Evolutionary conservation across 1,139 yeast genomes (phyloP), one percentile per base, ranked within the genome.

Genomic region (Ogataea hybrid): DNA sequence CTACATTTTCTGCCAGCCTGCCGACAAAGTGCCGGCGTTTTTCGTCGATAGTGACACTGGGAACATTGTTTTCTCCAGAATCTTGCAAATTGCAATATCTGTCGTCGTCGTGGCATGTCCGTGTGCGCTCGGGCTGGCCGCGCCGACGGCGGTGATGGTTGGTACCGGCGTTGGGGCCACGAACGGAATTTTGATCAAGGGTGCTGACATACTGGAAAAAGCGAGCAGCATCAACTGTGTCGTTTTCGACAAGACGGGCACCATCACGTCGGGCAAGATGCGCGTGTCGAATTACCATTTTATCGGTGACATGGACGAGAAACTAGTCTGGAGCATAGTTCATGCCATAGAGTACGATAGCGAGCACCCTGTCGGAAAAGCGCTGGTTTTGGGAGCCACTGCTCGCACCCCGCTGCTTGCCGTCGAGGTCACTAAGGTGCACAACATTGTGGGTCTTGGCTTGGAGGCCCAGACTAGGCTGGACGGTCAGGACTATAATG

Each of bases 71-170:
- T 64, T 21, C 80, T 96, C 58, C 5, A 52, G 43, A 25, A 48
- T 62, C 57, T 66, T 92, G 46, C 81, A 85, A 55, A 71, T 90
- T 37, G 84, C 95, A n/a, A 92, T 94, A 30, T 83, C 96, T 4
- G 98, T 92, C 7, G 77, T 92, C 52, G 96, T 92, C 10, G 97
- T 92, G 36, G 98, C 98, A 0, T 92, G 98, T 65, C 98, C 98
- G 0, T 92, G 97, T 73, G 97, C 97, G 0, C 69, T 92, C 25
- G 98, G 98, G 2, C 71, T 92, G 40, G 97, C 97, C 7, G 95
- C 98, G 0, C 98, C 98, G 0, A 92, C 98, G 1, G 98, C 98
- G 0, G 87, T 94, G 4, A 90, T 92, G 97, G 98, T 92, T 4
- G 98, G 97, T 6, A 90, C 97, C 2, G 98, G 98, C 20, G 84